Base-by-base conservation (phyloP, 352 stramenopile species). In the Lagenidium sp. region DNA sequence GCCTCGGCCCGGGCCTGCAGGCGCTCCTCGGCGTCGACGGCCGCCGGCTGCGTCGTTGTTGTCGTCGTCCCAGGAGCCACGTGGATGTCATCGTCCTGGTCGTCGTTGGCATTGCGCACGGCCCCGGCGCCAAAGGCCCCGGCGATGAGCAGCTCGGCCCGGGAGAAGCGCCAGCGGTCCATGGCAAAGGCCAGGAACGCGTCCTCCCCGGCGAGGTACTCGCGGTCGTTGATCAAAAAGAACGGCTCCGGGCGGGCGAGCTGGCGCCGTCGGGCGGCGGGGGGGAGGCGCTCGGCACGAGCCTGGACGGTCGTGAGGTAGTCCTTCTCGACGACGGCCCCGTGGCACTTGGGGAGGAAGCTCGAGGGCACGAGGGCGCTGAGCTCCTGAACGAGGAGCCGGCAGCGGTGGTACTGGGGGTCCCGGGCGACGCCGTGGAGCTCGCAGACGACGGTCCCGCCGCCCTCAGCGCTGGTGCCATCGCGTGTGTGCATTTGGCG, bases 331-430 rank as follows among this genome's bases (percentile, higher is more conserved):
- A 62, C 55, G n/a, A n/a, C n/a, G 38, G 74, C 44, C 4, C 67
- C 71, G 13, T 73, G 53, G 15, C 81, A 23, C 16, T 63, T 74
- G 5, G 69, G 56, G 5, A 87, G 47, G 38, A 87, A 63, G 28
- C 8, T 15, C 20, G 72, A 61, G 18, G 69, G 56, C 22, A 71
- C 53, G 4, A 82, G 45, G 21, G 72, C 52, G 13, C 64, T 65
- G 21, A 87, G 55, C 47, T 82, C 69, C 11, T 77, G 69, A 7
- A 87, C 57, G 31, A 87, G 47, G 31, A 87, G 31, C 29, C 51
- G 59, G 37, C 69, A 83, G 19, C 75, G 69, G 35, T 87, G 75
- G 53, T 69, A 85, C 30, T 73, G 60, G 13, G 63, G 62, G 38
- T 85, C 75, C 2, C 65, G 57, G 18, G 81, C 58, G 22, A 71